Evolutionary conservation across 495 filamentous ascomycete genomes (phyloP), one percentile per base, ranked within the genome.

Genomic region (Melanomma pulvis-pyrius): DNA sequence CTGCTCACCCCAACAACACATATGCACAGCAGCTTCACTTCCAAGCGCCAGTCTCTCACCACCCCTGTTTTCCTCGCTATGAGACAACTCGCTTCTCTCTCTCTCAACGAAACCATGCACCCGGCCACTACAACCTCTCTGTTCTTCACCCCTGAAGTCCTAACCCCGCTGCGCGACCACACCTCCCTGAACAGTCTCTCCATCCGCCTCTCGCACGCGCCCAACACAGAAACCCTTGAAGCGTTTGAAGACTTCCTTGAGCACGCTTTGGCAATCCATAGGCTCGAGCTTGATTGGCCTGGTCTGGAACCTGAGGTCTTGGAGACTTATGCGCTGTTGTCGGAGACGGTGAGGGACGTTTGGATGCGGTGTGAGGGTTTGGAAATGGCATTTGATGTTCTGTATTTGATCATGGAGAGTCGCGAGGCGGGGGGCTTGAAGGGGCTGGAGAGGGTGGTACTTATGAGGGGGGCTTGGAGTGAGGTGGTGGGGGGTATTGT

Each of bases 281-380:
- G 22, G 2, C 50, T 69, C n/a, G 47, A 65, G 54, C 55, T 65
- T 4, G 60, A 64, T 52, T 69, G 61, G 61, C 54, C 61, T 15
- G 21, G 47, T 15, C 25, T 65, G 4, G 56, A 61, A 13, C 39
- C 61, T 5, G 44, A 41, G 24, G 50, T 46, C 6, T 21, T 69
- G 53, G 28, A 46, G 1, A 32, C 28, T 30, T 44, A 59, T 47
- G 34, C 11, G 0, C 30, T 68, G 29, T 12, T 68, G 7, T 30
- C 53, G 19, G 29, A 17, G 13, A 21, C 15, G 1, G 13, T 59
- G 22, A 50, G n/a, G 36, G 48, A 53, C 28, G n/a, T 68, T n/a
- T 63, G 65, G 59, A 24, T 68, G 8, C 21, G 52, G 6, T 32
- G 32, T 5, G 22, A 4, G 15, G 41, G 21, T 8, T 21, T 58